phyloP scores from a whole-genome alignment of 306 rosid genomes.

The Cyclanthera cordifolia region DNA sequence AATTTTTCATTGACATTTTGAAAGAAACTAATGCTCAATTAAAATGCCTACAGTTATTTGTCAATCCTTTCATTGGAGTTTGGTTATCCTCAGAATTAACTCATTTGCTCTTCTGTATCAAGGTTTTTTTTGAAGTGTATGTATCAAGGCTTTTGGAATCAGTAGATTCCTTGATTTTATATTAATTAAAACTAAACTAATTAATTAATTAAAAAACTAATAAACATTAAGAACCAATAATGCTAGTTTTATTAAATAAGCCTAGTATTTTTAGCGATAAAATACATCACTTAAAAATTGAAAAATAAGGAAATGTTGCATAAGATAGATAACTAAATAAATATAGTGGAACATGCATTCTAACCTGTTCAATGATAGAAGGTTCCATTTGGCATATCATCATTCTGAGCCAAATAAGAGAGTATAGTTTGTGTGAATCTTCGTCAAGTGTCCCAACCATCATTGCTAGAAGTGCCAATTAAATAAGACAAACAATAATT shows the following conservation, averaged over 20 bases:
- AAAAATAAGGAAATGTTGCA: background rate
- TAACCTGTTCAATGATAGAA: slow-evolving; percentile 62
- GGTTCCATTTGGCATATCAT: slow-evolving; percentile 93
- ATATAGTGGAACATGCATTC: slow-evolving; percentile 7
- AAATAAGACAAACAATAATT: slow-evolving; percentile 18
- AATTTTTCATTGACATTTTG: no score
- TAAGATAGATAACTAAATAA: no score
- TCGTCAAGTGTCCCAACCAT: slow-evolving; percentile 59
- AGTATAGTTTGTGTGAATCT: slow-evolving; percentile 66
- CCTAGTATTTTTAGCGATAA: background rate
- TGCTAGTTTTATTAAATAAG: background rate
- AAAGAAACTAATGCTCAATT: no score
- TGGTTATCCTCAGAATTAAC: background rate
- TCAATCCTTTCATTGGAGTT: background rate
- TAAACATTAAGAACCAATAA: background rate
- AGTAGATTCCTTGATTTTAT: background rate
- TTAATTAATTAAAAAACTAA: background rate
- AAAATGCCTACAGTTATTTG: background rate
- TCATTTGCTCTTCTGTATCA: background rate
- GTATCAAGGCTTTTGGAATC: background rate
- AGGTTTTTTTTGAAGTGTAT: no score
- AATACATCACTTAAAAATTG: background rate
- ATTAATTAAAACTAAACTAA: no score
- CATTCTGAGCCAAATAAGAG: slow-evolving; percentile 83
- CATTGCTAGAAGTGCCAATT: slow-evolving; percentile 43